Evolutionary conservation across 2,329 filamentous ascomycete genomes (phyloP), one percentile per base, ranked within the genome.

Genomic region (Venturia pyrina): DNA sequence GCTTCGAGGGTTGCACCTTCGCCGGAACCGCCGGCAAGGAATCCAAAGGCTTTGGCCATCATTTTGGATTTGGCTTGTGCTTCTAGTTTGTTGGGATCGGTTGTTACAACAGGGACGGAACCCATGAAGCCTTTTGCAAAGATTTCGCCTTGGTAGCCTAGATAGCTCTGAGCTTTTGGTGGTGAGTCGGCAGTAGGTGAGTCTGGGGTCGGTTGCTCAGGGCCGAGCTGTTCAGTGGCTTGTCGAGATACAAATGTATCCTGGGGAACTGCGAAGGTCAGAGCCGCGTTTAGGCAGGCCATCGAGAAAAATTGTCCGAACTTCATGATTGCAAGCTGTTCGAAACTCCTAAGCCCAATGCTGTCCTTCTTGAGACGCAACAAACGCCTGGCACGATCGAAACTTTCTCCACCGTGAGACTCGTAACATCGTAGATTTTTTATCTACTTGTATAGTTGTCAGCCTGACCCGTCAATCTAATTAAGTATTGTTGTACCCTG

Each of bases 41-140:
- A 78, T 41, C 73, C 71, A 65, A 77, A 78, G 68, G 77, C 78
- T 70, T 56, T 71, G 62, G 0, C 75, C 75, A 0, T 78, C 70
- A 19, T 71, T 71, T 24, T 70, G 69, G 43, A 71, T 63, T 76
- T 77, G 1, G 86, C 86, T 69, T 85, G 81, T 37, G 79, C 77
- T 70, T 87, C 81, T 3, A 87, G 78, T 64, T 78, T 78, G 68
- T 82, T 83, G 7, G 84, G 82, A 65, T 87, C 81, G 1, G 85
- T 87, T 0, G 85, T 87, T 57, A 86, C 79, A 40, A 76, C 74
- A 15, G 85, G 83, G 19, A 78, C 72, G 57, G 77, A 72, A 64
- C 80, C 78, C 56, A 77, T 73, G 17, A 85, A 71, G 65, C 84
- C 83, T 68, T 80, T 78, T 66, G 75, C 75, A 68, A 86, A 85